Evolutionary conservation across 495 filamentous ascomycete species (phyloP), one percentile per base, ranked within the genome.

Genomic region (Sporormia fimetaria): DNA sequence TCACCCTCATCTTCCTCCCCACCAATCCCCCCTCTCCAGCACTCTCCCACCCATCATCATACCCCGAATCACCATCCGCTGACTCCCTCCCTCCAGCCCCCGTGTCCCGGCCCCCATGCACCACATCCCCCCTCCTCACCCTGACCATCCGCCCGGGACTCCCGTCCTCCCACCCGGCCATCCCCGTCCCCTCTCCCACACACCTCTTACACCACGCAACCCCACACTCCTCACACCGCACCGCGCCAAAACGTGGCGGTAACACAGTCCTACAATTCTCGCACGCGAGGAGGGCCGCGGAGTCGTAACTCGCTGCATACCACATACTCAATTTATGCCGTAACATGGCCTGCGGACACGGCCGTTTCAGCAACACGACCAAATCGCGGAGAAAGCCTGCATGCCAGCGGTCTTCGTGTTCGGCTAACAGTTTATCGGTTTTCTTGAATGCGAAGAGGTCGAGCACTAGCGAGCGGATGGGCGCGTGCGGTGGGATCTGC

Each of bases 371-470:
- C 31, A 49, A 38, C 14, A 63, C 58, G 32, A 41, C 37, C 27
- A 65, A 50, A 26, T 62, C 60, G 40, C 60, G 54, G 30, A 65
- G 47, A 44, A 65, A 62, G 17, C 9, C 33, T 31, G 58, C 58
- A 35, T 65, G 60, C 60, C 60, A 65, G 1, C 56, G 42, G 38
- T 69, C 67, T 30, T 48, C 47, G 57, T 69, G 65, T 21, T 40
- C 55, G 11, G 56, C 55, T 7, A 69, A 49, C 12, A 69, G 47
- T 20, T 55, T 50, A 46, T 67, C 67, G 43, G 66, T 69, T 45
- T 66, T 66, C 53, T 68, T 69, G 54, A 61, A 68, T 22, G 58
- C 63, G 50, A 68, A 69, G 38, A 70, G 53, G 51, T 69, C 67
- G 16, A 67, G 41, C 4, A 68, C 53, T 32, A 70, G 51, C 7